Conservation (phyloP, 331 rosid species). For the Saraca asoca region DNA sequence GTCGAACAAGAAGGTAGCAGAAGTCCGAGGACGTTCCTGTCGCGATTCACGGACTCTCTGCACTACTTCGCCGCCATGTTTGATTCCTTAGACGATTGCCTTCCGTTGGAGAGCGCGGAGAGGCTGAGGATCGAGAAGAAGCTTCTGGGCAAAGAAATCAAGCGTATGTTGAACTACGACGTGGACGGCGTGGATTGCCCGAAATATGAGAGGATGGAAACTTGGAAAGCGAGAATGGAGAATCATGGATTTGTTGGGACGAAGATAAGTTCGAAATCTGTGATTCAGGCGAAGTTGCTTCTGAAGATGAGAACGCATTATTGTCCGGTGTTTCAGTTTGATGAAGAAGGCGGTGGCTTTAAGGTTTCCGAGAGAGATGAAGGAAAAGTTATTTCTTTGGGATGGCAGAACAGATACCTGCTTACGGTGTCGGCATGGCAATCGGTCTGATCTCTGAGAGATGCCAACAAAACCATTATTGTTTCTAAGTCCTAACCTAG, state of each 20-base stretch:
- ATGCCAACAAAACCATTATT: too few species aligned
- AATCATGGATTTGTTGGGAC: conserved; percentile 55
- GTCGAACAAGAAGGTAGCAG: conserved; percentile 76
- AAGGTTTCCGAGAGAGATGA: conserved; percentile 75
- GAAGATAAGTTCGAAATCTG: conserved; percentile 57
- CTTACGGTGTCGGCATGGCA: conserved; percentile 77
- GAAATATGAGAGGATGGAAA: conserved; percentile 59
- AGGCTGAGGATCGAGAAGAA: conserved; percentile 76
- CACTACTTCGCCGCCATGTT: conserved; percentile 80
- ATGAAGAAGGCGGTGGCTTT: conserved; percentile 59
- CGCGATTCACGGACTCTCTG: conserved; percentile 69
- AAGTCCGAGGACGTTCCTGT: conserved; percentile 49
- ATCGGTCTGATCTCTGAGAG: conserved; percentile 37
- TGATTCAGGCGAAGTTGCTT: conserved; percentile 73
- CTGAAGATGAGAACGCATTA: conserved; percentile 75
- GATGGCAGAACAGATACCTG: conserved; percentile 80
- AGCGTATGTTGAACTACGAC: conserved; percentile 53
- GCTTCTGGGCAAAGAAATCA: conserved; percentile 70
- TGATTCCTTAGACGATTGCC: conserved; percentile 74
- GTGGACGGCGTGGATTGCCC: conserved; percentile 40
- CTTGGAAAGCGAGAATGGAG: conserved; percentile 74
- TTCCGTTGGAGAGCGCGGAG: conserved; percentile 63
- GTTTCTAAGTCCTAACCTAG: conserved; percentile 23
- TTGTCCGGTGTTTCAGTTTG: conserved; percentile 50
- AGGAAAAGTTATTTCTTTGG: conserved; percentile 66